Conservation (phyloP, 768 basidiomycete genomes). For the Lepiota subincarnata region DNA sequence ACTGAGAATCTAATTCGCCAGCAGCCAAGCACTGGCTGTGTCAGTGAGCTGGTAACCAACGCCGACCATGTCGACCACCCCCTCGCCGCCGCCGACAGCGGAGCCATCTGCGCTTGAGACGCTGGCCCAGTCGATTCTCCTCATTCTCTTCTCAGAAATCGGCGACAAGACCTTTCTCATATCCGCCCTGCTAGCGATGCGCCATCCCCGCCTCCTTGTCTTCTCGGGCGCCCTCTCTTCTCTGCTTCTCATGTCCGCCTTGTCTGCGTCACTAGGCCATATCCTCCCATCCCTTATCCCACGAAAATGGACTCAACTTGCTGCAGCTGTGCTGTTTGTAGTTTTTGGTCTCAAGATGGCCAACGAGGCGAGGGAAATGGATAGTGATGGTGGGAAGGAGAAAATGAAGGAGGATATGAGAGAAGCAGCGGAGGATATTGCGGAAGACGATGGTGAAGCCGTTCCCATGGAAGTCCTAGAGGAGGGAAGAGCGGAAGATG, state of each 20-base stretch:
- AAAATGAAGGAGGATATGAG: constrained; percentile 93
- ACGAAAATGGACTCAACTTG: constrained; percentile 56
- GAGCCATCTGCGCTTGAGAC: constrained; percentile 31
- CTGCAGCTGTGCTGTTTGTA: constrained; percentile 81
- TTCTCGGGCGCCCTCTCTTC: constrained; percentile 88
- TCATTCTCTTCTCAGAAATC: constrained; percentile 92
- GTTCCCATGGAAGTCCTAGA: constrained; percentile 78
- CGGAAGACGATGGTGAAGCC: constrained; percentile 58
- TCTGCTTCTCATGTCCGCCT: constrained; percentile 87
- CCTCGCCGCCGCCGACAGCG: constrained; percentile 1
- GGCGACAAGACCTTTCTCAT: constrained; percentile 98
- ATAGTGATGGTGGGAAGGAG: constrained; percentile 50
- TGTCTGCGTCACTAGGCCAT: constrained; percentile 92
- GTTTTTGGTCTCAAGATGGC: constrained; percentile 91
- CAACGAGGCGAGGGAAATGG: constrained; percentile 79
- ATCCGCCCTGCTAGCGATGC: constrained; percentile 80
- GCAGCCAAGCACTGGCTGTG: background rate
- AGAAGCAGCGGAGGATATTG: constrained; percentile 94
- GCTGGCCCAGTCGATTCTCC: constrained; percentile 74
- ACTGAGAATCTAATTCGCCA: background rate
- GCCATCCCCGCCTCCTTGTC: constrained; percentile 81
- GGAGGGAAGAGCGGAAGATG: constrained; percentile 44
- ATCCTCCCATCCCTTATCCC: constrained; percentile 84
- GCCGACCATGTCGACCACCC: constrained; percentile 5
- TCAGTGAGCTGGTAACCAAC: background rate